These are phyloP conservation scores for Mrakia blollopis DNA, from an alignment of 768 basidiomycete species.

Conservation along the genomic window DNA sequence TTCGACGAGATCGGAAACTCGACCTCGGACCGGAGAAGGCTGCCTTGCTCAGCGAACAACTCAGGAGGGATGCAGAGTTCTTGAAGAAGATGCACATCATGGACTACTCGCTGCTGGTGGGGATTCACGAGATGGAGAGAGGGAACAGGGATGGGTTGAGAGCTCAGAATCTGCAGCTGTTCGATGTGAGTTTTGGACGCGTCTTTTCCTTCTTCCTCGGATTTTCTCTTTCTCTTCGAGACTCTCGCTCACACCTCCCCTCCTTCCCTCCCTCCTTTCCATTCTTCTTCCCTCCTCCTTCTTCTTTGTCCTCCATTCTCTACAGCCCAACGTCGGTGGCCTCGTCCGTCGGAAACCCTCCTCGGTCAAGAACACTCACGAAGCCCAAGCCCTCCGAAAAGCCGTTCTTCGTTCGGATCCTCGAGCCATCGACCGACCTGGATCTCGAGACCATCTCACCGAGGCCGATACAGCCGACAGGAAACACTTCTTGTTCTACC, in stretches of 20 bases:
- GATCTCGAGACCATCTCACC: constrained; percentile 49
- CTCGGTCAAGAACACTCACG: constrained; percentile 58
- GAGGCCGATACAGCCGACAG: constrained; percentile 60
- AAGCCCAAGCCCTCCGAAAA: constrained; percentile 77
- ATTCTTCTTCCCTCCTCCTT: constrained; percentile 10
- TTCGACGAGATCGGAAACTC: constrained; percentile 66
- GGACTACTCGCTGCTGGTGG: constrained; percentile 93
- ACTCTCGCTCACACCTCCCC: constrained; percentile 20
- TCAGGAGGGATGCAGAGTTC: constrained; percentile 79
- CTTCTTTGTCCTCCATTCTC: neutral
- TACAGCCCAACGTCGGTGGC: constrained; percentile 65
- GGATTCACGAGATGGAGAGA: constrained; percentile 82
- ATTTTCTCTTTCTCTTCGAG: neutral
- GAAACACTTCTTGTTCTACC: constrained; percentile 82
- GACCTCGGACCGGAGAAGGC: constrained; percentile 96
- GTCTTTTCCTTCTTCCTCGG: neutral
- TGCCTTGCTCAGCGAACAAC: constrained; percentile 82
- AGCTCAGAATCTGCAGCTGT: constrained; percentile 83
- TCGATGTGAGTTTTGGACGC: constrained; percentile 62
- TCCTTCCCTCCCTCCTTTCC: neutral
- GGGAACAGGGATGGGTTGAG: constrained; percentile 90
- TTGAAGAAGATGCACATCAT: constrained; percentile 78
- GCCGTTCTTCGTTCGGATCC: constrained; percentile 80
- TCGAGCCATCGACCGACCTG: constrained; percentile 54
- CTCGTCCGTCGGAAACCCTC: constrained; percentile 59